A percentile compares a stretch with the other conserved stretches of the same genome.
Evolutionary conservation across 352 stramenopile species (phyloP).

Genomic region (Pythium chondricola): DNA sequence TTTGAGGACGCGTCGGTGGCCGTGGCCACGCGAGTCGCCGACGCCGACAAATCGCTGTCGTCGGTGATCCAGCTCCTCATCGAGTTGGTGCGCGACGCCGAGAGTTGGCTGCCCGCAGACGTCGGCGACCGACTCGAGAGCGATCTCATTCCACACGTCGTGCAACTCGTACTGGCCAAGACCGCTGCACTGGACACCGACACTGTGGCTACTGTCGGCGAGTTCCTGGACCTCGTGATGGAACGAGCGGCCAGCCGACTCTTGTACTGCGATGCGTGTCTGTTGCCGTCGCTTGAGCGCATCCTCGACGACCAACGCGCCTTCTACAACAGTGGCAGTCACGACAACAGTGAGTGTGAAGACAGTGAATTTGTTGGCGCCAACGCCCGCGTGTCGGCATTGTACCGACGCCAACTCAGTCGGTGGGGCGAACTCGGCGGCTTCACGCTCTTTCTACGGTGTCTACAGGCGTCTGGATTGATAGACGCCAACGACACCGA

Average conservation of each 20-base stretch:
- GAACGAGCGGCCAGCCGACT: slow-evolving; percentile 21
- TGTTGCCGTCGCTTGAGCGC: slow-evolving; percentile 38
- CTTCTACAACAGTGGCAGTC: slow-evolving; percentile 42
- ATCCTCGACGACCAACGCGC: slow-evolving; percentile 50
- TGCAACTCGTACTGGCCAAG: slow-evolving; percentile 39
- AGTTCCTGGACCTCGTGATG: slow-evolving; percentile 50
- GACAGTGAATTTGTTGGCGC: slow-evolving; percentile 1
- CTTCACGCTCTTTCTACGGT: slow-evolving; percentile 43
- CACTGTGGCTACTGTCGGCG: slow-evolving; percentile 25
- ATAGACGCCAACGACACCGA: slow-evolving; percentile 4
- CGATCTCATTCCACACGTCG: slow-evolving; percentile 50
- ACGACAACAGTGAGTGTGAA: not conserved
- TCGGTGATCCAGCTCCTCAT: not conserved
- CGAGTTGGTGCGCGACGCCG: slow-evolving; percentile 15
- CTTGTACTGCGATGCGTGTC: slow-evolving; percentile 27
- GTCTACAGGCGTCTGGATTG: slow-evolving; percentile 20
- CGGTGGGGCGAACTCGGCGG: slow-evolving; percentile 46
- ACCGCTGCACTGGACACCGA: slow-evolving; percentile 20
- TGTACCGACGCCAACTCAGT: slow-evolving; percentile 46
- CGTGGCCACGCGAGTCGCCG: slow-evolving; percentile 21
- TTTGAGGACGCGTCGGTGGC: slow-evolving; percentile 43
- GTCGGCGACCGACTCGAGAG: slow-evolving; percentile 33
- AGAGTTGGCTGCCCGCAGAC: slow-evolving; percentile 18
- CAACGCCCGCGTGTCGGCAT: slow-evolving; percentile 21
- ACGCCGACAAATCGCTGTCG: slow-evolving; percentile 1